A percentile compares a stretch with the other conserved stretches of the same genome.
These are phyloP conservation scores for Aspergillus sp. DNA, from an alignment of 2,329 filamentous ascomycete genomes.

Conservation along the genomic window DNA sequence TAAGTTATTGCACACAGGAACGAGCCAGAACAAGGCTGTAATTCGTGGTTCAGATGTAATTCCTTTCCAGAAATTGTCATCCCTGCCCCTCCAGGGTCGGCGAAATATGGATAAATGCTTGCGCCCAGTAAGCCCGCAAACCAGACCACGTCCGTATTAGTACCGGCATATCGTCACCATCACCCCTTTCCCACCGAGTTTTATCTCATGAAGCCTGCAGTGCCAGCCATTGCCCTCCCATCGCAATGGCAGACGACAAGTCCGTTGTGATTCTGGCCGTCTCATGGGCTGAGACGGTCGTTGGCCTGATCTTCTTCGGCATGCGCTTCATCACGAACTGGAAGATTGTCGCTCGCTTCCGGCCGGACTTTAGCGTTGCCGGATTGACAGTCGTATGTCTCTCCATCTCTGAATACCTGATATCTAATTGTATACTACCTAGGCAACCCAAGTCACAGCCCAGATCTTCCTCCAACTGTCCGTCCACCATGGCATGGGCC, in stretches of 20 bases:
- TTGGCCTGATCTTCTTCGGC: background rate
- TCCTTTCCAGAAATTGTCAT: too few relatives aligned
- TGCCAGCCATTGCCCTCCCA: background rate
- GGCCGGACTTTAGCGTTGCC: background rate
- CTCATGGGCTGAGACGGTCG: background rate
- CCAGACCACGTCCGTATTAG: too few relatives aligned
- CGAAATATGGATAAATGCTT: too few relatives aligned
- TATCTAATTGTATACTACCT: background rate
- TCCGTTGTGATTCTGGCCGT: background rate
- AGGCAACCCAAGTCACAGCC: background rate
- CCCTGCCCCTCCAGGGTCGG: too few relatives aligned
- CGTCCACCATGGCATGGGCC: background rate
- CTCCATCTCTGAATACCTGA: too few relatives aligned
- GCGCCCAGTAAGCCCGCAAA: too few relatives aligned
- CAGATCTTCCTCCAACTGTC: conserved; percentile 1
- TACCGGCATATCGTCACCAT: too few relatives aligned
- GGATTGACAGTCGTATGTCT: background rate
- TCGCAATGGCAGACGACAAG: background rate
- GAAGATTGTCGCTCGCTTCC: conserved; percentile 1
- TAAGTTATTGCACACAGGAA: too few relatives aligned
- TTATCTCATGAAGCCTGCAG: too few relatives aligned
- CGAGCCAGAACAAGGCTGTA: too few relatives aligned
- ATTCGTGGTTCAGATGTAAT: too few relatives aligned
- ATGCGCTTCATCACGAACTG: conserved; percentile 1
- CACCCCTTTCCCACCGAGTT: too few relatives aligned